These are phyloP conservation scores for Zangia roseola DNA, from an alignment of 768 basidiomycete genomes.

Conservation along the genomic window DNA sequence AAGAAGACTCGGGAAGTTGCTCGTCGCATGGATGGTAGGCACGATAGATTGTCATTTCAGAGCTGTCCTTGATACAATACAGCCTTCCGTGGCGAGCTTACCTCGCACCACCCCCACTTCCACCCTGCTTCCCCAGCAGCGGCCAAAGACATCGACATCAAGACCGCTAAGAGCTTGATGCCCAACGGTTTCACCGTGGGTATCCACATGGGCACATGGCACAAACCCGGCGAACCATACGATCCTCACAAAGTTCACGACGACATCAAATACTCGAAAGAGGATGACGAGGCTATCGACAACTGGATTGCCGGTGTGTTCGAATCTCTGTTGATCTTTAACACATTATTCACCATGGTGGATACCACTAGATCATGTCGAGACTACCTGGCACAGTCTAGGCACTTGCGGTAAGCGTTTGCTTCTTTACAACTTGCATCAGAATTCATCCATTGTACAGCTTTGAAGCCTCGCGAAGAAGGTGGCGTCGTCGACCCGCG, in stretches of 20 bases:
- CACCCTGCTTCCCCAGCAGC: constrained; percentile 66
- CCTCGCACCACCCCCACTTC: constrained; percentile 74
- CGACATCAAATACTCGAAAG: constrained; percentile 62
- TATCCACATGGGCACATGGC: constrained; percentile 73
- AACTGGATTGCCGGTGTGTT: constrained; percentile 53
- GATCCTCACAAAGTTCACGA: constrained; percentile 57
- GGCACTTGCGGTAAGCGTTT: constrained; percentile 37
- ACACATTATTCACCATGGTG: background rate
- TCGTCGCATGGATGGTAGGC: constrained; percentile 64
- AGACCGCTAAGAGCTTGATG: constrained; percentile 59
- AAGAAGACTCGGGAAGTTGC: constrained; percentile 75
- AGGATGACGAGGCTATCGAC: constrained; percentile 72
- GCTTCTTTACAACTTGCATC: background rate
- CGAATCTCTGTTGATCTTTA: background rate
- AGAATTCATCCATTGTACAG: background rate
- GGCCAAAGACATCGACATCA: constrained; percentile 60
- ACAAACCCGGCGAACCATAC: constrained; percentile 52
- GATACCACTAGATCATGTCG: constrained; percentile 50
- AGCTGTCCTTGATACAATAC: background rate
- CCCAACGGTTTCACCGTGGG: constrained; percentile 65
- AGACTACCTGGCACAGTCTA: constrained; percentile 76
- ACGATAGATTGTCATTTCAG: too few relatives aligned
- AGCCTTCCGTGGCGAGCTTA: constrained; percentile 72
- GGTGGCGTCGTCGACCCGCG: constrained; percentile 66
- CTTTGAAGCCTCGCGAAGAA: constrained; percentile 67